phyloP scores from a whole-genome alignment of 2,329 filamentous ascomycete genomes.

The Diaporthe humulicola region DNA sequence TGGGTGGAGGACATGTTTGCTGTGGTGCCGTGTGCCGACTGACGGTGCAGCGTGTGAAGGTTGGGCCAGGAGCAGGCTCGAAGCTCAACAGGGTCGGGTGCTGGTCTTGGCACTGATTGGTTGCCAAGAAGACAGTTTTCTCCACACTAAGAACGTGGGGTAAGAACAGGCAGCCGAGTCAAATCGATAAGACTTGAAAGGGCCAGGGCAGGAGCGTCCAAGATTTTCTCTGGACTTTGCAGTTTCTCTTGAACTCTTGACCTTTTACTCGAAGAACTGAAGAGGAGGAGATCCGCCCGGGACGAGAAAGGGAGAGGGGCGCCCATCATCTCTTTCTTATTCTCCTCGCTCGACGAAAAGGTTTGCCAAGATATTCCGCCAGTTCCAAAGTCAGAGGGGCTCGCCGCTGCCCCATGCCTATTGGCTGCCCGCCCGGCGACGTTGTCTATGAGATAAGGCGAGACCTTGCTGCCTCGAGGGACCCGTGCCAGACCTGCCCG shows the following conservation, averaged over 20 bases:
- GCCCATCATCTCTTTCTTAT: slow-evolving; percentile 32
- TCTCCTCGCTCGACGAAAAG: slow-evolving; percentile 28
- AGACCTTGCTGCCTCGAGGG: slow-evolving; percentile 18
- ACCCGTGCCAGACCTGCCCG: too few species aligned
- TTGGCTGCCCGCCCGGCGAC: slow-evolving; percentile 25
- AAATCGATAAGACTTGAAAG: not conserved
- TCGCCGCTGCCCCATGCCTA: slow-evolving; percentile 27
- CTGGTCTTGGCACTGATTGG: slow-evolving; percentile 30
- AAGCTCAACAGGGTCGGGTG: slow-evolving; percentile 16
- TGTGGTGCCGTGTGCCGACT: slow-evolving; percentile 19
- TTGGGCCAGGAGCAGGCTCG: slow-evolving; percentile 16
- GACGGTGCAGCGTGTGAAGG: not conserved
- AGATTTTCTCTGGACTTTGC: not conserved
- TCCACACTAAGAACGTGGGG: slow-evolving; percentile 19
- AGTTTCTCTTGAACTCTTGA: slow-evolving; percentile 17
- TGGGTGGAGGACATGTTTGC: slow-evolving; percentile 38
- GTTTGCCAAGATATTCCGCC: slow-evolving; percentile 31
- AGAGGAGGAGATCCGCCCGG: slow-evolving; percentile 29
- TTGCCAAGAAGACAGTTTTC: slow-evolving; percentile 6
- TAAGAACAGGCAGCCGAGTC: slow-evolving; percentile 5
- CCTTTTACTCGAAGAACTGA: slow-evolving; percentile 14
- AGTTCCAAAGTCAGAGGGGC: slow-evolving; percentile 28
- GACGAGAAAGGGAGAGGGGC: slow-evolving; percentile 22
- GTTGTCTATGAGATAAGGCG: slow-evolving; percentile 9
- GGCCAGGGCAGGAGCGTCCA: slow-evolving; percentile 1